Base-by-base conservation (phyloP, 2,329 filamentous ascomycete genomes). In the Monosporascus ibericus region DNA sequence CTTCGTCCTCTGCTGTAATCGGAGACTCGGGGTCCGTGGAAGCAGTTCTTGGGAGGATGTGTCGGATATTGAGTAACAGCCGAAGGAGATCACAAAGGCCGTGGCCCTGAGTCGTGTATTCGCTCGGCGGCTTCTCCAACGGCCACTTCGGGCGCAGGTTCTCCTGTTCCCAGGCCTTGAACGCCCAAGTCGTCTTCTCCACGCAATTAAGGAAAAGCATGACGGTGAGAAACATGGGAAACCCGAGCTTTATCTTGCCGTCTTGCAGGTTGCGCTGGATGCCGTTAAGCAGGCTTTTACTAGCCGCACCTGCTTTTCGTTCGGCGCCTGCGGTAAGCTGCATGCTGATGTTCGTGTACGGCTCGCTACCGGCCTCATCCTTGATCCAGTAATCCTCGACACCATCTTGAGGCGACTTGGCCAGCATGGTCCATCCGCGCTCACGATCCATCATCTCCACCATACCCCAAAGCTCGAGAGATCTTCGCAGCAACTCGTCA, bases 111-210 rank as follows among this genome's bases (percentile, higher is more conserved):
- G 77, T 74, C 1, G 80, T 79, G 61, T 81, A 86, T 48, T 73
- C 72, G 48, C 72, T 69, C 0, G 83, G 83, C 7, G 78, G 77
- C 53, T 75, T 75, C 61, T 82, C 80, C 3, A 86, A 71, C 4
- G 84, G 84, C 83, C 83, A 86, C 44, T 77, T 75, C 1, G 75
- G 75, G 2, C 79, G 75, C 25, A 85, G 74, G 48, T 79, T 78
- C 51, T 81, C 76, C 63, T 85, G 80, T 59, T 85, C 82, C 82
- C 82, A 87, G 2, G 80, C 82, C 56, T 85, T 84, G 69, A 86
- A 86, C 1, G 81, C 79, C 84, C 83, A 87, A 0, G 82, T 86
- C 0, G 81, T 82, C 68, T 86, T 86, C 63, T 87, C 84, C 15
- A 86, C 74, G 58, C 81, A 85, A 61, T 84, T 85, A 47, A 86